These are phyloP conservation scores for Solanum hybrid DNA, from an alignment of 305 asterid species.

Conservation along the genomic window DNA sequence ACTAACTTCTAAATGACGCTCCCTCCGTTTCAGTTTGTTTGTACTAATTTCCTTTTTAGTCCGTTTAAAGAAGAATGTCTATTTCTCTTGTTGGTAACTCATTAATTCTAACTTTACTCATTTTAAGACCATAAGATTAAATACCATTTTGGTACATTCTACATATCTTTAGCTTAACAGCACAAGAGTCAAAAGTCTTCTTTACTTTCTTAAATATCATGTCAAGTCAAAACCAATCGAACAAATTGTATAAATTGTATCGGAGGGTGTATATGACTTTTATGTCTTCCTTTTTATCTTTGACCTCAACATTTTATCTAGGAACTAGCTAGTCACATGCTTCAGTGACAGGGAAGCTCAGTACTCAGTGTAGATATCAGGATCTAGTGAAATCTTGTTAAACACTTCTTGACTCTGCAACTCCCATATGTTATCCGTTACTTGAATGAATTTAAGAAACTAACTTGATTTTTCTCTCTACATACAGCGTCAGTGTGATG, in stretches of 20 bases:
- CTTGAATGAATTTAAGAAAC: not conserved
- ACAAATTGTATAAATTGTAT: not conserved
- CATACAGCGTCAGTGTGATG: conserved; percentile 14
- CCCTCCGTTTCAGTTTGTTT: not conserved
- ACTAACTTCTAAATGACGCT: not conserved
- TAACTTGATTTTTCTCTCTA: not conserved
- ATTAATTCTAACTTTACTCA: not conserved
- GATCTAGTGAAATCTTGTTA: not conserved
- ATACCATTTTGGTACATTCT: not conserved
- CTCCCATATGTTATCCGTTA: not conserved
- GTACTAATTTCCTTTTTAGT: not conserved
- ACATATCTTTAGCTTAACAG: not conserved
- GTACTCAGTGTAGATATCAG: not conserved
- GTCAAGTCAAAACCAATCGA: not conserved
- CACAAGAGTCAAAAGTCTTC: not conserved
- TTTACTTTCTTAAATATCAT: not conserved
- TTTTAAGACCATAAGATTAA: not conserved
- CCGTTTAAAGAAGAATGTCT: not conserved
- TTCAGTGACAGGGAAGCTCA: not conserved
- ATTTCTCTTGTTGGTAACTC: not conserved
- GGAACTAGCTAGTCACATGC: not conserved
- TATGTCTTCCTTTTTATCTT: not conserved
- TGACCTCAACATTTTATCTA: not conserved
- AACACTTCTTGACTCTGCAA: not conserved
- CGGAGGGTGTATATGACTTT: not conserved